Percentiles rank a stretch among this genome's conserved stretches.
Evolutionary conservation across 2,329 filamentous ascomycete genomes (phyloP).

Genomic region (Fonsecaea erecta): DNA sequence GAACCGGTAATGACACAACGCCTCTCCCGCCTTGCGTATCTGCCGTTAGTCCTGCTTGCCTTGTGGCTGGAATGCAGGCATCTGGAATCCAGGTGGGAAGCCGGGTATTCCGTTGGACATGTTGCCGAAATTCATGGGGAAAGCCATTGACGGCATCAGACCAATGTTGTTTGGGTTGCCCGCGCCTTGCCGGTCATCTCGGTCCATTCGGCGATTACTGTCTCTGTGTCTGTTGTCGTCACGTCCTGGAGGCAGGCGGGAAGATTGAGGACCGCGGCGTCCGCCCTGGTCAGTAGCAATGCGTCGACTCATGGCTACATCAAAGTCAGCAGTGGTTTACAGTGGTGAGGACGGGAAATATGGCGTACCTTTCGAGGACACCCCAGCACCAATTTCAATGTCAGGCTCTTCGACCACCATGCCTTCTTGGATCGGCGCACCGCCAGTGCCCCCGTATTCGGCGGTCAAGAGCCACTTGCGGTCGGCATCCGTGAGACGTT

Average conservation of each 20-base stretch:
- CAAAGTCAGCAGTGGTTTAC: constrained; percentile 29
- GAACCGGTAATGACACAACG: constrained; percentile 4
- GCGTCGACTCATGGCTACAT: constrained; percentile 55
- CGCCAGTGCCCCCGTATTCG: constrained; percentile 90
- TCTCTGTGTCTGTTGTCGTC: constrained; percentile 43
- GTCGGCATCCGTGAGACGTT: constrained; percentile 91
- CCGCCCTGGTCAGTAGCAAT: constrained; percentile 58
- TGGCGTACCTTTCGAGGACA: constrained; percentile 81
- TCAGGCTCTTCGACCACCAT: constrained; percentile 96
- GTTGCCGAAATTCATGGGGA: constrained; percentile 40
- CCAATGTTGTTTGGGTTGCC: constrained; percentile 31
- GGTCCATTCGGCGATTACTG: constrained; percentile 41
- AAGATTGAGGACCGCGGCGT: constrained; percentile 55
- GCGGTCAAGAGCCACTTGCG: constrained; percentile 96
- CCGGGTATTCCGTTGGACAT: constrained; percentile 53
- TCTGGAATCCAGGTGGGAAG: constrained; percentile 55
- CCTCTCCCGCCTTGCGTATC: background rate
- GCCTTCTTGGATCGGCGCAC: constrained; percentile 75
- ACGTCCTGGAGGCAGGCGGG: constrained; percentile 42
- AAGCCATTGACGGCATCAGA: constrained; percentile 40
- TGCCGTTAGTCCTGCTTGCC: constrained; percentile 28
- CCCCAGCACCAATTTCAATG: constrained; percentile 96
- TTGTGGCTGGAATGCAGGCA: constrained; percentile 32
- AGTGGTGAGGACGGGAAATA: constrained; percentile 1
- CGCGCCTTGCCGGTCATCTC: constrained; percentile 31